phyloP scores from a whole-genome alignment of 73 alveolate genomes.

The Tetrahymena elliotti region DNA sequence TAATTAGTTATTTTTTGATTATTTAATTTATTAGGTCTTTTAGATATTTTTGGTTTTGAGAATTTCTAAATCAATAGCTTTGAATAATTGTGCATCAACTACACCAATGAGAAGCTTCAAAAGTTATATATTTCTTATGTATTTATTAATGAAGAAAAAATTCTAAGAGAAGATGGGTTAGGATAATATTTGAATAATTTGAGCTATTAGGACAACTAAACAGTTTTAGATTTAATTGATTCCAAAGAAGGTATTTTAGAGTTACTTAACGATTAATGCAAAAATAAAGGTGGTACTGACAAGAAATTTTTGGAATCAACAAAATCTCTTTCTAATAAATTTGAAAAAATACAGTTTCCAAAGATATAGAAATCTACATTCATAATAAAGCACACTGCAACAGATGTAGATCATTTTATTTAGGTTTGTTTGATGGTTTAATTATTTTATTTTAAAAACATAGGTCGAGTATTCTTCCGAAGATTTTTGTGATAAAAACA shows the following conservation, averaged over 20 bases:
- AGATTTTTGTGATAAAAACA: slow-evolving; percentile 81
- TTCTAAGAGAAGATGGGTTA: slow-evolving; percentile 50
- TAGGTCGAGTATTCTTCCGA: slow-evolving; percentile 64
- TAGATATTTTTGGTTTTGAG: slow-evolving; percentile 96
- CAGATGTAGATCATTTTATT: slow-evolving; percentile 18
- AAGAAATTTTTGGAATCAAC: slow-evolving; percentile 6
- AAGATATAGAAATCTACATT: slow-evolving; percentile 9
- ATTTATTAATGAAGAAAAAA: slow-evolving; percentile 74
- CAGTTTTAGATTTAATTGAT: slow-evolving; percentile 49
- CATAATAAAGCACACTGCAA: slow-evolving; percentile 74
- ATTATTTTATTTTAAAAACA: not conserved
- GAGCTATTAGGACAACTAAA: slow-evolving; percentile 14
- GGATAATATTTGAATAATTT: slow-evolving; percentile 27
- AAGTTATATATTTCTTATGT: slow-evolving; percentile 86
- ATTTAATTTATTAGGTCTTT: slow-evolving; percentile 58
- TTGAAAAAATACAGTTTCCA: not conserved
- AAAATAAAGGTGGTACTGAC: slow-evolving; percentile 42
- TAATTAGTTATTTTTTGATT: not conserved
- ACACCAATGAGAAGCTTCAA: slow-evolving; percentile 91
- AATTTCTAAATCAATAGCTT: slow-evolving; percentile 85
- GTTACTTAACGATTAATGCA: slow-evolving; percentile 49
- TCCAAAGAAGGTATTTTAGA: slow-evolving; percentile 52
- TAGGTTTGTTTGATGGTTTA: not conserved
- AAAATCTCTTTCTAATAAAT: slow-evolving; percentile 23
- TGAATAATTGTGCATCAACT: slow-evolving; percentile 89